Base-by-base conservation (phyloP, 2,329 filamentous ascomycete species). In the Ophiosphaerella herpotricha region DNA sequence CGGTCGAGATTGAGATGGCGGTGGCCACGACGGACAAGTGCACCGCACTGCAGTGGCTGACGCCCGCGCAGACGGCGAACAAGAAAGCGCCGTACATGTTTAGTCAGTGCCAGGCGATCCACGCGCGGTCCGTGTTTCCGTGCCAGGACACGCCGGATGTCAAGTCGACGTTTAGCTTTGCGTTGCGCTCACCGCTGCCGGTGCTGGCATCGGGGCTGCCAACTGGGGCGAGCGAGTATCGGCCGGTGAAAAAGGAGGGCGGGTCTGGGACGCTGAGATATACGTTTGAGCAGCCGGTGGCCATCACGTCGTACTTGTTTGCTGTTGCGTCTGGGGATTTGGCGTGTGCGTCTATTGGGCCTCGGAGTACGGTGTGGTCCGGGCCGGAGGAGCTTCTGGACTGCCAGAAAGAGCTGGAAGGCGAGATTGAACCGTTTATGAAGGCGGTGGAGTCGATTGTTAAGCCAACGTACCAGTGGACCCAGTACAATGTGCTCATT, bases 71-170 rank as follows among this genome's bases (percentile, higher is more conserved):
- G 77, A 97, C 94, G 1, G 91, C 90, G 50, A 97, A 96, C 82
- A 92, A 91, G 78, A 94, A 91, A 75, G 89, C 95, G 61, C 93
- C 93, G 1, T 97, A 97, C 75, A 93, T 97, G 86, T 97, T 97
- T 78, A 95, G 90, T 38, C 94, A 97, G 78, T 96, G 92, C 74
- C 93, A 99, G 79, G 92, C 93, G 46, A 97, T 97, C 67, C 92
- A 97, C 67, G 91, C 90, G 37, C 86, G 94, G 52, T 96, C 91
- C 40, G 84, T 97, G 54, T 96, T 97, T 74, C 94, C 94, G 6
- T 97, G 93, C 75, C 93, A 97, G 77, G 94, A 99, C 70, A 97
- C 94, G 1, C 94, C 94, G 3, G 93, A 97, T 71, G 89, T 97
- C 65, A 99, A 99, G 79, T 91, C 90, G n/a, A 95, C 91, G 1